Evolutionary conservation across 148 eudicot species (phyloP).

Genomic region (Cornus kousa): DNA sequence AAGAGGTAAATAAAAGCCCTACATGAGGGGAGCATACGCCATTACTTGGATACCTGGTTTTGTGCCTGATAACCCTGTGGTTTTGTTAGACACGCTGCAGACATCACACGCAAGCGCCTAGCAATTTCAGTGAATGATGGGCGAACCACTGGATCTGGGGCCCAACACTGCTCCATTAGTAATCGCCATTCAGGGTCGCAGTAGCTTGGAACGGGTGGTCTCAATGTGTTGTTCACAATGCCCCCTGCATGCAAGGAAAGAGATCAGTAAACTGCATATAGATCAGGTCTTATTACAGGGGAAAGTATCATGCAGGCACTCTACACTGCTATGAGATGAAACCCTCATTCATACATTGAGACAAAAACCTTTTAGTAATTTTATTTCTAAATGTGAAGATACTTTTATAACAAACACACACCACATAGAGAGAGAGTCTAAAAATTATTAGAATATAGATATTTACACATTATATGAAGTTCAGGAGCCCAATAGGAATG

Average conservation of each 20-base stretch:
- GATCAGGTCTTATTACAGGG: neutral
- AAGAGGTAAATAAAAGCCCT: neutral
- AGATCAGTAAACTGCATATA: neutral
- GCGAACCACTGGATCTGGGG: slow-evolving; percentile 42
- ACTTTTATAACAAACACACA: too few species aligned
- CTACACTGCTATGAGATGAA: neutral
- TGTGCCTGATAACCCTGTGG: slow-evolving; percentile 15
- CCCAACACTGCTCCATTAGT: slow-evolving; percentile 56
- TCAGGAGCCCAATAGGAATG: too few species aligned
- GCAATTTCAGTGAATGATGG: slow-evolving; percentile 52
- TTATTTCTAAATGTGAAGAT: too few species aligned
- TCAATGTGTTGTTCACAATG: slow-evolving; percentile 49
- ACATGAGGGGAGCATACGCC: neutral
- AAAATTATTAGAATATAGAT: too few species aligned
- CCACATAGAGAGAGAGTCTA: too few species aligned
- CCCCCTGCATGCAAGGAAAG: slow-evolving; percentile 38
- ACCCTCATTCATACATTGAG: too few species aligned
- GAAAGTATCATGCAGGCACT: neutral
- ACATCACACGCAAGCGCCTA: slow-evolving; percentile 39
- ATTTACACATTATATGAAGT: too few species aligned
- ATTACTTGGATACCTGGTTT: slow-evolving; percentile 18
- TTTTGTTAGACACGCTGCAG: slow-evolving; percentile 13
- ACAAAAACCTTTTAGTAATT: neutral
- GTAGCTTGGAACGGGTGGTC: slow-evolving; percentile 41
- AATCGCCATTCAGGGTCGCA: slow-evolving; percentile 49